Conservation (phyloP, 192 early-diverging fungal species). For the Coemansia sp. region DNA sequence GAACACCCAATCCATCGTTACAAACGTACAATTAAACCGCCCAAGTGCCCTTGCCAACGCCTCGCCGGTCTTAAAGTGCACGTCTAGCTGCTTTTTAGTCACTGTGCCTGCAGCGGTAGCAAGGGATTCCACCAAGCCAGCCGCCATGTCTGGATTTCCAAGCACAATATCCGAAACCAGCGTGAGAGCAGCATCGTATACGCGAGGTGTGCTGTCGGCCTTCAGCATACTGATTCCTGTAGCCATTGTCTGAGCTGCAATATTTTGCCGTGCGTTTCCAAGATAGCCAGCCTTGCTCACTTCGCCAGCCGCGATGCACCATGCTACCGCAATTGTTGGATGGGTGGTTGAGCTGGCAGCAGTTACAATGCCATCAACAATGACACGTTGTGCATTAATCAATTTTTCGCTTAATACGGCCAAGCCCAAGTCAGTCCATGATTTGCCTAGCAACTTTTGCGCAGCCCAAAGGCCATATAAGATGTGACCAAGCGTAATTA, state of each 20-base stretch:
- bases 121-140: slow-evolving; percentile 49
- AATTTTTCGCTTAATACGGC: background rate
- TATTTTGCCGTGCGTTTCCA: background rate
- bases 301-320: slow-evolving; percentile 71
- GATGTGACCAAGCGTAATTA: slow-evolving; percentile 70
- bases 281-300: slow-evolving; percentile 45
- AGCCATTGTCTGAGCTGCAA: slow-evolving; percentile 13
- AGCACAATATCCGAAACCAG: slow-evolving; percentile 68
- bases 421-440: slow-evolving; percentile 36
- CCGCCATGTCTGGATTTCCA: slow-evolving; percentile 34
- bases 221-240: slow-evolving; percentile 52
- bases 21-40: slow-evolving; percentile 35
- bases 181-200: slow-evolving; percentile 71
- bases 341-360: slow-evolving; percentile 44
- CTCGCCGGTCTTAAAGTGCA: slow-evolving; percentile 85
- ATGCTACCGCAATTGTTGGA: slow-evolving; percentile 56
- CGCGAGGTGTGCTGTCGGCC: slow-evolving; percentile 67
- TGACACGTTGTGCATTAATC: background rate
- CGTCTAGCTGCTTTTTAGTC: slow-evolving; percentile 74
- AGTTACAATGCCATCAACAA: background rate
- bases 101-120: slow-evolving; percentile 58
- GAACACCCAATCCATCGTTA: slow-evolving; percentile 26
- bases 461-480: slow-evolving; percentile 35
- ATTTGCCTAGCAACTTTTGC: slow-evolving; percentile 6
- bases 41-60: slow-evolving; percentile 58